phyloP scores from a whole-genome alignment of 305 asterid species.

The Fraxinus paxiana region DNA sequence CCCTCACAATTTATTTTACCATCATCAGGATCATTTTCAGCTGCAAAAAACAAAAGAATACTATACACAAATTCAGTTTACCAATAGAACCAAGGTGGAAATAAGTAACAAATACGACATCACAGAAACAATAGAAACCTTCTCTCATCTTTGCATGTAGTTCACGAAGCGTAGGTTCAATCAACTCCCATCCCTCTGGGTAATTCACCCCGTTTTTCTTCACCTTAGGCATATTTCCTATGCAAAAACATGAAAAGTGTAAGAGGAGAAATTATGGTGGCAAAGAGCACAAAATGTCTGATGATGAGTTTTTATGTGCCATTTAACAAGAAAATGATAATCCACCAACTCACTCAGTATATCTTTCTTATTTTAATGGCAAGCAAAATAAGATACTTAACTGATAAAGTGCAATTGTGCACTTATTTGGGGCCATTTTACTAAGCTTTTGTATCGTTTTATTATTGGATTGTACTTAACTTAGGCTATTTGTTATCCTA shows the following conservation, averaged over 20 bases:
- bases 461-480: too few species aligned
- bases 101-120: neutral
- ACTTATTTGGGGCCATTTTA: too few species aligned
- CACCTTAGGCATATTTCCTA: too few species aligned
- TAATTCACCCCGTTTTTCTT: neutral
- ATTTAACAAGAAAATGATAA: neutral
- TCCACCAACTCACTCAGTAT: neutral
- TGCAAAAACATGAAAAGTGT: too few species aligned
- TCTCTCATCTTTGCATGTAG: constrained; percentile 77
- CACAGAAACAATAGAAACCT: constrained; percentile 30
- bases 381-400: neutral
- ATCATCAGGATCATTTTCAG: constrained; percentile 78
- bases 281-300: neutral
- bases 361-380: neutral
- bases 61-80: neutral
- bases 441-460: too few species aligned
- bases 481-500: too few species aligned
- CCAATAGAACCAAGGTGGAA: neutral
- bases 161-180: constrained; percentile 66
- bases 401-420: too few species aligned
- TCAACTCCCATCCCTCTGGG: constrained; percentile 69
- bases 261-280: too few species aligned
- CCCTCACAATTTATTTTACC: constrained; percentile 70
- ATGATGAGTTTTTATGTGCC: neutral
- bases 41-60: constrained; percentile 29